A percentile compares a stretch with the other conserved stretches of the same genome.
Evolutionary conservation across 2,329 filamentous ascomycete genomes (phyloP).

Genomic region (Cladosporium sp.): DNA sequence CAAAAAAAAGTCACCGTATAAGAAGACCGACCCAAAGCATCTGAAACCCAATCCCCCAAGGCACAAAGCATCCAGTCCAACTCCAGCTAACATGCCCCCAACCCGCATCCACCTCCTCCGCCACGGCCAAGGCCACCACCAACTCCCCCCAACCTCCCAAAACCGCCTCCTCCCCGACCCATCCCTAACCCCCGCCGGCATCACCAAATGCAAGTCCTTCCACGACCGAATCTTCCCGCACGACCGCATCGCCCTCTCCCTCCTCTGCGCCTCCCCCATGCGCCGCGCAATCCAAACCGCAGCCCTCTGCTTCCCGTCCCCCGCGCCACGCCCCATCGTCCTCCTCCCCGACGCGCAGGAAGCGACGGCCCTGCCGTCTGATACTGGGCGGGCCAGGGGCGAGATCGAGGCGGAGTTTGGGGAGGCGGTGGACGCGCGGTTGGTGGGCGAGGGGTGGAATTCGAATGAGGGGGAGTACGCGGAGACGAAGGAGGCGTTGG

Average conservation of each 20-base stretch:
- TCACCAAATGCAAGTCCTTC: constrained; percentile 12
- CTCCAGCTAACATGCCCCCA: neutral
- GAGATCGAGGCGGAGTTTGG: constrained; percentile 13
- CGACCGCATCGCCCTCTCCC: constrained; percentile 17
- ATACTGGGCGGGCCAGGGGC: constrained; percentile 15
- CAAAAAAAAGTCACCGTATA: too few relatives aligned
- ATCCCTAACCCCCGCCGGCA: constrained; percentile 18
- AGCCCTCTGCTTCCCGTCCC: constrained; percentile 5
- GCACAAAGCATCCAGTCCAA: neutral
- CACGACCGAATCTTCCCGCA: constrained; percentile 12
- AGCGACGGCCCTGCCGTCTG: constrained; percentile 16
- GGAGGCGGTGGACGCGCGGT: constrained; percentile 6
- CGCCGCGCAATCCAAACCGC: constrained; percentile 22
- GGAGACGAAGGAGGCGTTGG: neutral
- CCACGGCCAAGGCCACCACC: constrained; percentile 19
- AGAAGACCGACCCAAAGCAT: too few relatives aligned
- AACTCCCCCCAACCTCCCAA: constrained; percentile 5
- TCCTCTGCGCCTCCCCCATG: constrained; percentile 20
- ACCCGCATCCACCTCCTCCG: constrained; percentile 18
- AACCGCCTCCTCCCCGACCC: constrained; percentile 16
- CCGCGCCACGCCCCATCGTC: constrained; percentile 10
- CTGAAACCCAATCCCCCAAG: too few relatives aligned
- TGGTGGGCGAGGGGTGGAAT: constrained; percentile 14
- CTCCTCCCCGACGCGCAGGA: constrained; percentile 19
- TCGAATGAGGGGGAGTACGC: constrained; percentile 14